Percentiles rank a stretch among this genome's conserved stretches.
Evolutionary conservation across 441 rosid genomes (phyloP).

Genomic region (Euphorbia celastroides): DNA sequence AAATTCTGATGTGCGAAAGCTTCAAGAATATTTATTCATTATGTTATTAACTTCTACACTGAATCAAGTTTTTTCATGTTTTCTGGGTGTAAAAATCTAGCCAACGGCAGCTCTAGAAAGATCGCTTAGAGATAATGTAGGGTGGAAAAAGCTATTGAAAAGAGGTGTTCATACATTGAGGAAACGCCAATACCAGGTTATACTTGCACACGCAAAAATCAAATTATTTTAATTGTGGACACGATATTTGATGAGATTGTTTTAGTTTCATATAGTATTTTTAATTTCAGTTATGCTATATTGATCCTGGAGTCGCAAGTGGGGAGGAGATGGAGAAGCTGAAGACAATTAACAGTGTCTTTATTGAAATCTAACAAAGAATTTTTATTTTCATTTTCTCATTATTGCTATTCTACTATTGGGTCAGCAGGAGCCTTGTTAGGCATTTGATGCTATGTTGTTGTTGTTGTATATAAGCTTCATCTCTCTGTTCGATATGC

Average conservation of each 20-base stretch:
- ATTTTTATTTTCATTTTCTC: no score
- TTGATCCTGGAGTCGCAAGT: slow-evolving; percentile 63
- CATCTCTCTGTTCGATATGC: no score
- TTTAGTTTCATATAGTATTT: slow-evolving; percentile 24
- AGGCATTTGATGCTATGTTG: no score
- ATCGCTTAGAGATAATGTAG: slow-evolving; percentile 46
- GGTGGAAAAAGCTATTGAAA: slow-evolving; percentile 64
- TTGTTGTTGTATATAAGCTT: no score
- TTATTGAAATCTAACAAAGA: slow-evolving; percentile 41
- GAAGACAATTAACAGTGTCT: slow-evolving; percentile 52
- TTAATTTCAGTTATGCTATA: slow-evolving; percentile 56
- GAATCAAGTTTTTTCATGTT: no score
- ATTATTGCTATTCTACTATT: no score
- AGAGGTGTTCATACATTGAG: slow-evolving; percentile 64
- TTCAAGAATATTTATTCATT: no score
- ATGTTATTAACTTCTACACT: no score
- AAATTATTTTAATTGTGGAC: neutral
- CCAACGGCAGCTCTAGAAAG: slow-evolving; percentile 51
- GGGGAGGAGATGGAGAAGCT: slow-evolving; percentile 73
- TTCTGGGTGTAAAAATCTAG: no score
- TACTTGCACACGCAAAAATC: slow-evolving; percentile 10
- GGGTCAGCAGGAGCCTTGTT: no score
- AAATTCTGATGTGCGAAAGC: no score
- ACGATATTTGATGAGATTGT: slow-evolving; percentile 11
- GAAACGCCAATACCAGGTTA: slow-evolving; percentile 69